Evolutionary conservation across 768 basidiomycete species (phyloP).

Genomic region (Tulasnella sp.): DNA sequence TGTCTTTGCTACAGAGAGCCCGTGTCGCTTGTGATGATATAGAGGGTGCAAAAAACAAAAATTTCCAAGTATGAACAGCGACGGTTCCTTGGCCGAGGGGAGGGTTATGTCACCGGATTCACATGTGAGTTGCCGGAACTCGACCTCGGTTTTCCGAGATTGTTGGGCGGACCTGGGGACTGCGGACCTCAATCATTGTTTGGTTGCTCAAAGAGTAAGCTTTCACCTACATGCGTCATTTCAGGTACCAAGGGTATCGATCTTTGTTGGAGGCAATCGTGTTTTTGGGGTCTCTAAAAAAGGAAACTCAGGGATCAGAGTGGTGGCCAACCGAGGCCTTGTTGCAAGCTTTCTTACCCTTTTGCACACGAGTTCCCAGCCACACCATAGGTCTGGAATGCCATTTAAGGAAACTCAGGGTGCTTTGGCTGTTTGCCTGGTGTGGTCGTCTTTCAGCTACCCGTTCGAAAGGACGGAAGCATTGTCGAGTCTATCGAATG

Average conservation of each 20-base stretch:
- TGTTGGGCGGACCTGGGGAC: too few species aligned
- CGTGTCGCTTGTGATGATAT: background rate
- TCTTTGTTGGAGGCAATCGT: background rate
- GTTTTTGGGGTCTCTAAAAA: background rate
- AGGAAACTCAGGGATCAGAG: background rate
- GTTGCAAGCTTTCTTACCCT: background rate
- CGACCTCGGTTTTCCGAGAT: too few species aligned
- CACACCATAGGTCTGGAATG: background rate
- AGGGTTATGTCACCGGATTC: too few species aligned
- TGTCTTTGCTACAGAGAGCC: too few species aligned
- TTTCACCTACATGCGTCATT: background rate
- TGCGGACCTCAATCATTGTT: too few species aligned
- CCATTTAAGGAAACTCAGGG: background rate
- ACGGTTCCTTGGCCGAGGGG: too few species aligned
- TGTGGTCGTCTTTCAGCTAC: background rate
- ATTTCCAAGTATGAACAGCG: too few species aligned
- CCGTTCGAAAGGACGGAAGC: background rate
- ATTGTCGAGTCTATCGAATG: background rate
- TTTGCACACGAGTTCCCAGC: background rate
- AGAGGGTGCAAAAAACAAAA: background rate
- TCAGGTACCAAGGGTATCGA: background rate
- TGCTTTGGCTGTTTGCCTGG: background rate
- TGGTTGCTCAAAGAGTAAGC: background rate
- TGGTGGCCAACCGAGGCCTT: background rate
- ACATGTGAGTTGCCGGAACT: too few species aligned